Evolutionary conservation across 192 early-diverging fungal species (phyloP).

Genomic region (Mortierella hygrophila): DNA sequence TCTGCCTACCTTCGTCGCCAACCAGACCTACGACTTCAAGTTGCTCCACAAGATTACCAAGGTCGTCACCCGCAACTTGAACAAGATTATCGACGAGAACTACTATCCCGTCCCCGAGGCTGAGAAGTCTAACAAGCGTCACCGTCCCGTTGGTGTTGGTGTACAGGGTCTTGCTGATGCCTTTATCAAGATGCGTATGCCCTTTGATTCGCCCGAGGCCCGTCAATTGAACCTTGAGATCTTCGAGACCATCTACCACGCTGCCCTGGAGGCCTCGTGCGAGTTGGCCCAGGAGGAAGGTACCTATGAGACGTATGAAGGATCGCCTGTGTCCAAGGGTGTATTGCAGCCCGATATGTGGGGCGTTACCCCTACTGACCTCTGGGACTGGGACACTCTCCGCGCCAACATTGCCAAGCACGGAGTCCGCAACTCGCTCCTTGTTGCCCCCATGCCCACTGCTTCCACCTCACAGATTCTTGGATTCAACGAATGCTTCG

Average conservation of each 20-base stretch:
- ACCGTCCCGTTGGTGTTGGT: slow-evolving; percentile 98
- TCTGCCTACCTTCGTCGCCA: slow-evolving; percentile 86
- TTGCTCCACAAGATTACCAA: slow-evolving; percentile 89
- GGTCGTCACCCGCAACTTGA: slow-evolving; percentile 91
- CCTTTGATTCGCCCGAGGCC: slow-evolving; percentile 92
- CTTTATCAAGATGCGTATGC: slow-evolving; percentile 94
- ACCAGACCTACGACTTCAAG: slow-evolving; percentile 83
- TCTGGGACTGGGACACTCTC: slow-evolving; percentile 92
- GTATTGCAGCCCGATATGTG: slow-evolving; percentile 96
- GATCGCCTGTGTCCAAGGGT: slow-evolving; percentile 92
- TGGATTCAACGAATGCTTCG: slow-evolving; percentile 98
- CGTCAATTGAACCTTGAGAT: slow-evolving; percentile 86
- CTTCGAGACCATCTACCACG: slow-evolving; percentile 98
- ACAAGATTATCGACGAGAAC: slow-evolving; percentile 98
- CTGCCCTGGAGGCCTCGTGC: slow-evolving; percentile 90
- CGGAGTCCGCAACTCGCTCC: slow-evolving; percentile 93
- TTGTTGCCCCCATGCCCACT: slow-evolving; percentile 98
- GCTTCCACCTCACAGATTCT: slow-evolving; percentile 98
- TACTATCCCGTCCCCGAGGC: slow-evolving; percentile 96
- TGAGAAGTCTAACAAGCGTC: slow-evolving; percentile 89
- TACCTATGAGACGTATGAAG: slow-evolving; percentile 89
- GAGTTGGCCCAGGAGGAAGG: slow-evolving; percentile 88
- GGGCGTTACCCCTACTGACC: slow-evolving; percentile 82
- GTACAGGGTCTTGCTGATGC: slow-evolving; percentile 98
- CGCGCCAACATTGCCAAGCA: slow-evolving; percentile 81